Evolutionary conservation across 139 green algal species (phyloP), one percentile per base, ranked within the genome.

Genomic region (Asterochloris sp.): DNA sequence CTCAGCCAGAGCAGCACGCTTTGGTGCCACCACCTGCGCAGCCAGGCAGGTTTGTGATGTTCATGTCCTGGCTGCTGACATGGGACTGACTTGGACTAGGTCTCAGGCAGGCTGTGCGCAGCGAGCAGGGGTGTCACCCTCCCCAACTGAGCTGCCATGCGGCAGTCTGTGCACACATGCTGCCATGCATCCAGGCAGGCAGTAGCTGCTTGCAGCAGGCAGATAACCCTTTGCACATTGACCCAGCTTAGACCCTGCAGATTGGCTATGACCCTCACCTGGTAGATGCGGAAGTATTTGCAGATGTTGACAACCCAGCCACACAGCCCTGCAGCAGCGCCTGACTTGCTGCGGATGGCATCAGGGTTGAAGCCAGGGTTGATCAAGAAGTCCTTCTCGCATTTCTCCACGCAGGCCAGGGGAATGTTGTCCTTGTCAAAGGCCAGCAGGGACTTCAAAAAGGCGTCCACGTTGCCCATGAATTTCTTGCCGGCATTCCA

Each of bases 351-450:
- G 21, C 83, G 79, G 82, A 98, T 96, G 85, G 90, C 87, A 17
- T 97, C 95, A 11, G 92, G 74, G 17, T 82, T 96, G 91, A 98
- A 98, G 87, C 87, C 90, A 13, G 93, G 86, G 19, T 91, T 90
- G 66, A 74, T 90, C 28, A 98, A 82, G 89, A 92, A 98, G 54
- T 96, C 92, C 79, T 89, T 87, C 86, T 91, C 88, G 28, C 87
- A 83, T 0, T 79, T 79, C 76, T 93, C 89, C 79, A 93, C 89
- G 81, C 88, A 93, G 69, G 89, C 87, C 24, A 92, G 82, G 16
- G 94, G 94, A 0, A 93, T 85, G 82, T 96, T 97, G 88, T 98
- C 95, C 88, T 98, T 98, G 91, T 98, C 93, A 83, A 98, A 98
- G 76, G 85, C 89, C n/a, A 93, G 47, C 69, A 98, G 89, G 26